These are phyloP conservation scores for Obelidium mucronatum DNA, from an alignment of 192 early-diverging fungal genomes.

Conservation along the genomic window DNA sequence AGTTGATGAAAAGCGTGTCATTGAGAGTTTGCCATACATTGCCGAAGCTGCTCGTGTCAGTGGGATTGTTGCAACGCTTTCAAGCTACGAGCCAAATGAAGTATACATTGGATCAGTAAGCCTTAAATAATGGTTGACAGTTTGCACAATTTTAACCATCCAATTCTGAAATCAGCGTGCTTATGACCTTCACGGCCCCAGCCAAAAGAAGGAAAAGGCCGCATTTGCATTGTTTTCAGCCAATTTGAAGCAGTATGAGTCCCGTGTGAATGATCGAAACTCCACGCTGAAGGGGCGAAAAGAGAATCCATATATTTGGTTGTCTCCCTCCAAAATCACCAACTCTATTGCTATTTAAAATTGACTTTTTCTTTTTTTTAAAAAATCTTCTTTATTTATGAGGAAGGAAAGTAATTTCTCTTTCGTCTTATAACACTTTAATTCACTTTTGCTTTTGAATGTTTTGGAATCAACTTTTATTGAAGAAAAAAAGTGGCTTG, in stretches of 20 bases:
- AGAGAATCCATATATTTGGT: slow-evolving; percentile 16
- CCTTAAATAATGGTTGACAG: no score
- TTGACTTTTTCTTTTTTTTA: no score
- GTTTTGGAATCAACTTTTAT: no score
- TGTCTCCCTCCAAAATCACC: slow-evolving; percentile 4
- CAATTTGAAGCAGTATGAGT: background rate
- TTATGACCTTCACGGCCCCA: slow-evolving; percentile 5
- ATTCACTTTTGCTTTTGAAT: no score
- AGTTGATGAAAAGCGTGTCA: background rate
- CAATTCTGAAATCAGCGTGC: no score
- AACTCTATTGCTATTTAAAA: slow-evolving; percentile 5
- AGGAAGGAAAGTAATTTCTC: no score
- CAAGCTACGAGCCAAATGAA: background rate
- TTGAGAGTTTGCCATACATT: background rate
- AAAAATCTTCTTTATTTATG: no score
- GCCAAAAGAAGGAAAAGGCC: background rate
- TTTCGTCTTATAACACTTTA: no score
- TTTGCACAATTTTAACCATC: no score
- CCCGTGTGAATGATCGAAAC: slow-evolving; percentile 7
- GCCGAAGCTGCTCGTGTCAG: background rate
- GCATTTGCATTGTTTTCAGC: background rate
- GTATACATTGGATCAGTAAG: slow-evolving; percentile 4
- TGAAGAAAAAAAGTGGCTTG: no score
- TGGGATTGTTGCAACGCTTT: background rate
- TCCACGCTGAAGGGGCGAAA: background rate